Evolutionary conservation across 768 basidiomycete species (phyloP).

Genomic region (Lactarius tabidus): DNA sequence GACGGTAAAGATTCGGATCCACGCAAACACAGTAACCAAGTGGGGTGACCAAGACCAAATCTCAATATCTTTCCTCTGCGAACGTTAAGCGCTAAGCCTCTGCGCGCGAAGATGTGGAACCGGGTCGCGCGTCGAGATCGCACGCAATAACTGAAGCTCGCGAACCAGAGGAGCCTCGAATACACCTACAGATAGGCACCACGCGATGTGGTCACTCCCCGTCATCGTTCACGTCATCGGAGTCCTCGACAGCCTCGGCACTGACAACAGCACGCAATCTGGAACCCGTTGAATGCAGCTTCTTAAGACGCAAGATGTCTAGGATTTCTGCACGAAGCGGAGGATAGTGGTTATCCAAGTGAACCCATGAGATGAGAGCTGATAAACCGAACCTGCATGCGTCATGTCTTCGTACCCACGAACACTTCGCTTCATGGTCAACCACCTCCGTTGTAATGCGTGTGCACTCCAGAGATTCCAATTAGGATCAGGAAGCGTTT

Average conservation of each 20-base stretch:
- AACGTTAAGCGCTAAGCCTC: neutral
- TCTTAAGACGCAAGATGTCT: constrained; percentile 74
- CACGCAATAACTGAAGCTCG: neutral
- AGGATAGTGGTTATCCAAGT: constrained; percentile 14
- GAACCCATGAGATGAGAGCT: neutral
- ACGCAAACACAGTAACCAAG: neutral
- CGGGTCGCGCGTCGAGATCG: neutral
- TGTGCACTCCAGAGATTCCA: constrained; percentile 89
- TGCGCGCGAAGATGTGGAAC: neutral
- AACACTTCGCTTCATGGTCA: constrained; percentile 71
- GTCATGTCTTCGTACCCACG: constrained; percentile 80
- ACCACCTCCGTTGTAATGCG: constrained; percentile 72
- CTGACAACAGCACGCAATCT: constrained; percentile 33
- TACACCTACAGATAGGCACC: neutral
- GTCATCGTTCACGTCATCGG: constrained; percentile 26
- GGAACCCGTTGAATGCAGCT: constrained; percentile 51
- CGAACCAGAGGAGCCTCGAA: neutral
- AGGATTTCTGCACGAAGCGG: constrained; percentile 55
- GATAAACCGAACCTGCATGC: constrained; percentile 53
- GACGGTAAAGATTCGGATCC: neutral
- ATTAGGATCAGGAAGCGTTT: constrained; percentile 61
- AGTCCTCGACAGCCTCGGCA: constrained; percentile 35
- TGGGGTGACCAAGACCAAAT: neutral
- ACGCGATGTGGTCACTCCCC: neutral
- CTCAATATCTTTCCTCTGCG: neutral